Conservation (phyloP, 2,329 filamentous ascomycete species). For the Juglanconis sp. region DNA sequence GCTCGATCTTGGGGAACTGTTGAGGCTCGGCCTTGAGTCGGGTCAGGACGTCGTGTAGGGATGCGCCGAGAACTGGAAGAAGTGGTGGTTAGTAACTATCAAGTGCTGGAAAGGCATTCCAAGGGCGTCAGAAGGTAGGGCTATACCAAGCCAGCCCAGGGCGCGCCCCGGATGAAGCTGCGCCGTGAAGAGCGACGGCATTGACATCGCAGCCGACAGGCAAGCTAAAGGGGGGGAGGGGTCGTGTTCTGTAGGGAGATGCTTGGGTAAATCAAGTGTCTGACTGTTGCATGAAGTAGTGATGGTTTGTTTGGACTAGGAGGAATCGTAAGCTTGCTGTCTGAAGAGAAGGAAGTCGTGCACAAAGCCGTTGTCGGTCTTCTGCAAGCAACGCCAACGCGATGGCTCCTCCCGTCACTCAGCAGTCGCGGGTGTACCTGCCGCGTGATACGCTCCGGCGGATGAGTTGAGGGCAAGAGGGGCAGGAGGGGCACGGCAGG, state of each 20-base stretch:
- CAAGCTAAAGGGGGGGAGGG: not conserved
- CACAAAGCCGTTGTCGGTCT: too few relatives aligned
- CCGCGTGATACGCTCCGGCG: constrained; percentile 15
- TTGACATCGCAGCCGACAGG: not conserved
- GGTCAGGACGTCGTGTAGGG: constrained; percentile 83
- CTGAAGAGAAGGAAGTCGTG: not conserved
- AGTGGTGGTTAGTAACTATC: constrained; percentile 11
- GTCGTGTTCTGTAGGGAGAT: not conserved
- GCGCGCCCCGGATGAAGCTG: constrained; percentile 66
- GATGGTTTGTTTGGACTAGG: too few relatives aligned
- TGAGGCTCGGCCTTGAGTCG: constrained; percentile 84
- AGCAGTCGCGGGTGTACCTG: constrained; percentile 7
- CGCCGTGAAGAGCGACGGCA: constrained; percentile 49
- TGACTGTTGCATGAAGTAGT: too few relatives aligned
- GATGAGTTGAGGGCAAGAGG: not conserved
- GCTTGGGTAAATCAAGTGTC: too few relatives aligned
- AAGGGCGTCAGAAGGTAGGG: not conserved
- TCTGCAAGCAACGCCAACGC: too few relatives aligned
- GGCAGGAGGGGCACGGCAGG: constrained; percentile 4
- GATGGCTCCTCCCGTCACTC: too few relatives aligned
- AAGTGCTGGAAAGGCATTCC: not conserved
- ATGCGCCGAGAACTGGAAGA: constrained; percentile 74
- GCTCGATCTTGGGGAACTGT: constrained; percentile 76
- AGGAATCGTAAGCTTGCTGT: too few relatives aligned
- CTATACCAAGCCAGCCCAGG: constrained; percentile 56